A percentile compares a stretch with the other conserved stretches of the same genome.
phyloP scores from a whole-genome alignment of 2,329 filamentous ascomycete genomes.

The Lachnellula suecica region DNA sequence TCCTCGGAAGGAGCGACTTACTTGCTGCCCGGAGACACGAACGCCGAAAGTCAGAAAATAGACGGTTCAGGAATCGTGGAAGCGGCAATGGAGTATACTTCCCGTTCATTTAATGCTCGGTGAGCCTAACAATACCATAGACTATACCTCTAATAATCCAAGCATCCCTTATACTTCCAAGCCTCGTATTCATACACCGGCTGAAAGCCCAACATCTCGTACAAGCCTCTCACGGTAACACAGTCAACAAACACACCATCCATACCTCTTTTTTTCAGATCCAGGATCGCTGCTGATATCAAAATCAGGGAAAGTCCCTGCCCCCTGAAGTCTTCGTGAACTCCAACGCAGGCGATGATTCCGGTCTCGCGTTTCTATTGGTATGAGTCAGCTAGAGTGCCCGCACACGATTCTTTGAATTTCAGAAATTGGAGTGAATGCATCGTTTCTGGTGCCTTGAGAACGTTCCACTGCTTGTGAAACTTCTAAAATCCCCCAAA shows the following conservation, averaged over 20 bases:
- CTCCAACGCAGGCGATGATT: slow-evolving; percentile 44
- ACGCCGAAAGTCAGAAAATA: too few relatives aligned
- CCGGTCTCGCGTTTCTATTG: slow-evolving; percentile 39
- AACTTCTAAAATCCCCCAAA: too few relatives aligned
- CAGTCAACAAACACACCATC: slow-evolving; percentile 45
- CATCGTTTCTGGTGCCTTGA: too few relatives aligned
- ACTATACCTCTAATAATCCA: background rate
- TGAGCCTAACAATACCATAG: background rate
- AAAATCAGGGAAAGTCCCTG: slow-evolving; percentile 42
- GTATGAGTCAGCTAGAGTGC: too few relatives aligned
- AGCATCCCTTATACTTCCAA: background rate
- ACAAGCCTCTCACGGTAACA: slow-evolving; percentile 42
- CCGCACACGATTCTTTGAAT: background rate
- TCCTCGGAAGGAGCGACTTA: too few relatives aligned
- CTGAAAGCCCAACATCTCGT: slow-evolving; percentile 42
- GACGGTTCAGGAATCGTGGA: too few relatives aligned
- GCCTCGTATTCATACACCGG: slow-evolving; percentile 38
- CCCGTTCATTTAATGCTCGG: too few relatives aligned
- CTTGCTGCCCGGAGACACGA: too few relatives aligned
- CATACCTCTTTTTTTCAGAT: slow-evolving; percentile 41
- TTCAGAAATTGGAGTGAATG: background rate
- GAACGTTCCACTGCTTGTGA: too few relatives aligned
- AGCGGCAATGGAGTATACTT: too few relatives aligned
- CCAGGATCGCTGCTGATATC: slow-evolving; percentile 41
- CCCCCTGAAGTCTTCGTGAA: slow-evolving; percentile 37